Conservation (phyloP, 2,329 filamentous ascomycete species). For the Chalara sp. region DNA sequence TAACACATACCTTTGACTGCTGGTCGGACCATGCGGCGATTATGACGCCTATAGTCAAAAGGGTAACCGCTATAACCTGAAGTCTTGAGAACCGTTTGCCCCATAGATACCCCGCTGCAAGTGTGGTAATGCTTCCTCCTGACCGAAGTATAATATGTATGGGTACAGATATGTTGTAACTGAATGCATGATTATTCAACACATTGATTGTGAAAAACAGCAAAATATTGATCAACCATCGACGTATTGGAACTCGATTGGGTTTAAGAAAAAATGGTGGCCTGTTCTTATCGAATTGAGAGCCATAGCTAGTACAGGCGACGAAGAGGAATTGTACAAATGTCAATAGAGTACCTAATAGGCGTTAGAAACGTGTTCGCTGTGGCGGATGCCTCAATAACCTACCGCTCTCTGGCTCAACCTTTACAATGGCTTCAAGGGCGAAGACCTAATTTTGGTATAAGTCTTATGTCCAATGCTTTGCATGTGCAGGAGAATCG, state of each 20-base stretch:
- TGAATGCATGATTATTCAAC: constrained; percentile 95
- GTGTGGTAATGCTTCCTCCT: constrained; percentile 92
- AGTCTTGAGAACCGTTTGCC: constrained; percentile 77
- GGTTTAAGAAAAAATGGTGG: constrained; percentile 67
- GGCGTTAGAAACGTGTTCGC: constrained; percentile 10
- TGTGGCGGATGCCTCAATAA: background rate
- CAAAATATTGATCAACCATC: constrained; percentile 83
- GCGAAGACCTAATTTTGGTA: constrained; percentile 70
- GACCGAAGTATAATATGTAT: constrained; percentile 95
- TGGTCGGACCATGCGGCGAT: constrained; percentile 87
- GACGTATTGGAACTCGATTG: constrained; percentile 73
- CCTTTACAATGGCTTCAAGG: constrained; percentile 90
- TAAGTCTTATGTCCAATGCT: constrained; percentile 16
- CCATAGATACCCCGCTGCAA: constrained; percentile 80
- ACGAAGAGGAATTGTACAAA: constrained; percentile 88
- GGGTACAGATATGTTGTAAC: constrained; percentile 92
- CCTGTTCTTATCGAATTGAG: constrained; percentile 62
- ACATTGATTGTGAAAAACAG: constrained; percentile 93
- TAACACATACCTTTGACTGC: constrained; percentile 59
- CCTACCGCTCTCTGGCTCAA: constrained; percentile 77
- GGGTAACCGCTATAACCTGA: constrained; percentile 73
- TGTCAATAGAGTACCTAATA: constrained; percentile 70
- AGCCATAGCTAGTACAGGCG: constrained; percentile 68
- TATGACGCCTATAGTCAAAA: constrained; percentile 82
- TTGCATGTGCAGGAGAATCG: background rate